Evolutionary conservation across 2,329 filamentous ascomycete genomes (phyloP).

Genomic region (Phialocephala subalpina): DNA sequence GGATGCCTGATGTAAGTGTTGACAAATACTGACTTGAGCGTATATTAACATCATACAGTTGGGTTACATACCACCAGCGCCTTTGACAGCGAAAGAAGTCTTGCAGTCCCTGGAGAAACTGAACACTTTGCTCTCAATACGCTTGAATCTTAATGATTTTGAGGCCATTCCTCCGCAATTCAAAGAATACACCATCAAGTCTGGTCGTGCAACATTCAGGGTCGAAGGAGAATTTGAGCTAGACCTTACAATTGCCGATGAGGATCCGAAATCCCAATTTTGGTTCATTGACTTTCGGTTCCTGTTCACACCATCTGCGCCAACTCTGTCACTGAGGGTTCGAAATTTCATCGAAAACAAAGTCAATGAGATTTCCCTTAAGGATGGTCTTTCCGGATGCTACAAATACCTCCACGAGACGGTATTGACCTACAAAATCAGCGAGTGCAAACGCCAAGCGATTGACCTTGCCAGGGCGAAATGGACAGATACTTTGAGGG

Average conservation of each 20-base stretch:
- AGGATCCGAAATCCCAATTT: slow-evolving; percentile 83
- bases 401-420: slow-evolving; percentile 90
- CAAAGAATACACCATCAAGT: slow-evolving; percentile 77
- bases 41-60: slow-evolving; percentile 56
- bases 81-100: slow-evolving; percentile 75
- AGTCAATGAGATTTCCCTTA: slow-evolving; percentile 75
- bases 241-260: slow-evolving; percentile 88
- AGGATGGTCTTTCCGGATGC: slow-evolving; percentile 78
- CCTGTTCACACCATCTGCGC: slow-evolving; percentile 75
- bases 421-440: slow-evolving; percentile 89
- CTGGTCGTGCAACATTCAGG: slow-evolving; percentile 89
- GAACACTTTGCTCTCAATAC: slow-evolving; percentile 82
- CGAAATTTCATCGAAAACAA: slow-evolving; percentile 72
- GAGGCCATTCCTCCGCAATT: slow-evolving; percentile 80
- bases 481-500: slow-evolving; percentile 81
- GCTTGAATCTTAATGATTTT: slow-evolving; percentile 85
- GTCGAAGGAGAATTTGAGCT: slow-evolving; percentile 89
- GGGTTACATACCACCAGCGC: slow-evolving; percentile 78
- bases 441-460: slow-evolving; percentile 81
- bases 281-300: slow-evolving; percentile 95
- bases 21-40: neutral
- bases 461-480: slow-evolving; percentile 70
- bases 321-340: slow-evolving; percentile 66
- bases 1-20: slow-evolving; percentile 77
- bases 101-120: slow-evolving; percentile 80